phyloP scores from a whole-genome alignment of 176 grass and related monocot species.

The Chloris gayana region DNA sequence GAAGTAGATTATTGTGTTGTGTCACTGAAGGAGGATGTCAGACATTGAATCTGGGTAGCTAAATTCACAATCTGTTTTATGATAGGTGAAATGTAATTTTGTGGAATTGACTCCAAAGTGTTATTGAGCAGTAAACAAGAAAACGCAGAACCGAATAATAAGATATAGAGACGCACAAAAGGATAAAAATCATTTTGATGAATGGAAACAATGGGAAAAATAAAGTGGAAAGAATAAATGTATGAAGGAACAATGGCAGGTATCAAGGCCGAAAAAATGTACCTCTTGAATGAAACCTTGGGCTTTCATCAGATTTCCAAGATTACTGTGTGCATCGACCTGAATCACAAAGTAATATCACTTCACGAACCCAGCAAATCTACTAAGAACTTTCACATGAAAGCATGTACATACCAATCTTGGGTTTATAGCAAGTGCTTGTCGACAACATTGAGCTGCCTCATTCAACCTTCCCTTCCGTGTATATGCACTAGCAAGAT shows the following conservation, averaged over 20 bases:
- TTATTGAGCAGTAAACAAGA: background rate
- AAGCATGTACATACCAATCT: conserved; percentile 56
- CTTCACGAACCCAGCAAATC: conserved; percentile 15
- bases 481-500: conserved; percentile 97
- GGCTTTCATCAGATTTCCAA: conserved; percentile 98
- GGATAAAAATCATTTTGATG: background rate
- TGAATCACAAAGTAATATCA: conserved; percentile 51
- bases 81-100: background rate
- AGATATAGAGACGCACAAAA: background rate
- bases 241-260: background rate
- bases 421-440: conserved; percentile 89
- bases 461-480: conserved; percentile 89
- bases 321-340: conserved; percentile 99
- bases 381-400: conserved; percentile 32
- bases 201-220: background rate
- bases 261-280: background rate
- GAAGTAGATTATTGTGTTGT: background rate
- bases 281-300: conserved; percentile 94
- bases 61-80: background rate
- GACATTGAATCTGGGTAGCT: background rate
- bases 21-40: background rate
- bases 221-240: background rate
- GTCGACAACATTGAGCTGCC: conserved; percentile 92
- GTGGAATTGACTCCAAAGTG: background rate
- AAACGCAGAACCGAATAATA: background rate